Evolutionary conservation across 352 stramenopile genomes (phyloP).

Genomic region (Globisporangium cylindrosporum): DNA sequence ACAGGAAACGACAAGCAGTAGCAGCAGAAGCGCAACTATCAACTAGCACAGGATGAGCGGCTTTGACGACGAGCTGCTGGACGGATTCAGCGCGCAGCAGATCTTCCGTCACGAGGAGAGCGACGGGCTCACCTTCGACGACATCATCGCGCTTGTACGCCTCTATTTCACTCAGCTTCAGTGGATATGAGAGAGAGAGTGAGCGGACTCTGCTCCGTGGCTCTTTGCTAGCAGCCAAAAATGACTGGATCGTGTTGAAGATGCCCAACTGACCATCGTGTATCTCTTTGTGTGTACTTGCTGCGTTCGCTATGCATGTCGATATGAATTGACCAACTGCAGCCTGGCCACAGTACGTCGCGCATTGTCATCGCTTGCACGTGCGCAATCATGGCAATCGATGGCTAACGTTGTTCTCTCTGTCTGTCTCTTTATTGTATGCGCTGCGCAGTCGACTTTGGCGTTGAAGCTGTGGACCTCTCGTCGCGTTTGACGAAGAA

Average conservation of each 20-base stretch:
- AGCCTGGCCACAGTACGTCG: constrained; percentile 69
- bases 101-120: constrained; percentile 70
- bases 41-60: constrained; percentile 9
- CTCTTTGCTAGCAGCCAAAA: too few species aligned
- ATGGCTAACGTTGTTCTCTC: background rate
- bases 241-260: constrained; percentile 8
- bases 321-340: background rate
- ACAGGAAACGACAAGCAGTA: background rate
- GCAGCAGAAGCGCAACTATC: constrained; percentile 1
- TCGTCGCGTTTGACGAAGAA: constrained; percentile 85
- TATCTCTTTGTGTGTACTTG: background rate
- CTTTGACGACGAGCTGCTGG: constrained; percentile 31
- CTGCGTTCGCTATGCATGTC: background rate
- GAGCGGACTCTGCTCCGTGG: background rate
- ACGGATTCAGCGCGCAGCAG: constrained; percentile 70
- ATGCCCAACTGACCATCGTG: background rate
- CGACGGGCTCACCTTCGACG: constrained; percentile 79
- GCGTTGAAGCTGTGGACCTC: constrained; percentile 92
- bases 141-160: constrained; percentile 78
- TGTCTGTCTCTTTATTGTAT: background rate
- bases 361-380: background rate
- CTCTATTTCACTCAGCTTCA: too few species aligned
- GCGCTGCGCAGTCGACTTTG: constrained; percentile 86
- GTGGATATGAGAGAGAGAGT: background rate
- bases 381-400: background rate